Percentiles rank a stretch among this genome's conserved stretches.
phyloP scores from a whole-genome alignment of 2,329 filamentous ascomycete species.

The Ophioceras dolichostomum region DNA sequence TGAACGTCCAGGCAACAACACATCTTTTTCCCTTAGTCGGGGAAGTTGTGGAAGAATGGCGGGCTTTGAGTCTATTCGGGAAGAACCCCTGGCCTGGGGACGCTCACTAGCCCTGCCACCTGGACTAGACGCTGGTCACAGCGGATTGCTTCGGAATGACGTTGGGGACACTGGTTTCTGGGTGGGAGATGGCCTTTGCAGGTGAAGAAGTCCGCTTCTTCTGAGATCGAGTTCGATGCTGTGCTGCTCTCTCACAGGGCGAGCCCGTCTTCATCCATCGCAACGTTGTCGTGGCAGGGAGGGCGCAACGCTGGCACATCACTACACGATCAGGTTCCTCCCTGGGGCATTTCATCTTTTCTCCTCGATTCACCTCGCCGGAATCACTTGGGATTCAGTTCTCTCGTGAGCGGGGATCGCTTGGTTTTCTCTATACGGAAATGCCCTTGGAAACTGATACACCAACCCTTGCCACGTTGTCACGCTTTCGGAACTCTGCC shows the following conservation, averaged over 20 bases:
- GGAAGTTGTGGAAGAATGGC: no score
- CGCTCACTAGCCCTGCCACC: conserved; percentile 61
- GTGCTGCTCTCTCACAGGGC: neutral
- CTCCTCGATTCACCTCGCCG: conserved; percentile 25
- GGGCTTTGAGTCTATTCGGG: conserved; percentile 65
- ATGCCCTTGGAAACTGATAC: conserved; percentile 20
- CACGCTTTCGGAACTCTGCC: conserved; percentile 30
- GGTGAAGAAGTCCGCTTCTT: neutral
- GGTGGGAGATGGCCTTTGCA: conserved; percentile 4
- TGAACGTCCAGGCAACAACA: no score
- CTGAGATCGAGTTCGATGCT: neutral
- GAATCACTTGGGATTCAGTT: conserved; percentile 28
- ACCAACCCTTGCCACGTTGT: conserved; percentile 21
- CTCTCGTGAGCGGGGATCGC: conserved; percentile 24
- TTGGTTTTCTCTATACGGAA: conserved; percentile 32
- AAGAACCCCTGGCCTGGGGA: conserved; percentile 60
- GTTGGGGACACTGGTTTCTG: conserved; percentile 12
- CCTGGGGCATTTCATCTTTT: conserved; percentile 21
- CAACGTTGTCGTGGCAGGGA: no score
- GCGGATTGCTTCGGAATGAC: conserved; percentile 12
- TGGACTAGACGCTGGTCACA: conserved; percentile 49
- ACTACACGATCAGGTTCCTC: conserved; percentile 30
- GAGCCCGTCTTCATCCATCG: neutral
- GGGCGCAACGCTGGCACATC: conserved; percentile 32
- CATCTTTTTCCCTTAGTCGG: no score